Percentiles rank a stretch among this genome's conserved stretches.
phyloP scores from a whole-genome alignment of 1,284 basidiomycete species.

The Cystobasidium slooffiae region DNA sequence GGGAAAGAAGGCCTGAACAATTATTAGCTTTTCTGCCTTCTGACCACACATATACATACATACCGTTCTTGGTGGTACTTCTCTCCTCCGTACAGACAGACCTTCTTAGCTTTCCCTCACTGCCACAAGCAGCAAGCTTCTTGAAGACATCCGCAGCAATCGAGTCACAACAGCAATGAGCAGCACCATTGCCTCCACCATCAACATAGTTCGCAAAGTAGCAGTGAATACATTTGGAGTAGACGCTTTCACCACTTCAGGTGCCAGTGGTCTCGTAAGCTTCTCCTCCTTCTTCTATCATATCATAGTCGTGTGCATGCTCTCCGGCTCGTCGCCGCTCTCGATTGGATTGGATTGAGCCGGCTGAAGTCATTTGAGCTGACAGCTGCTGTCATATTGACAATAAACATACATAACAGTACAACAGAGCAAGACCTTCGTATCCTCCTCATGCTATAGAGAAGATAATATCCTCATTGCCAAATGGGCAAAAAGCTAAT shows the following conservation, averaged over 20 bases:
- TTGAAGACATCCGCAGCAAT: not conserved
- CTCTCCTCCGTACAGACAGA: too few species aligned
- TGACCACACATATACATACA: too few species aligned
- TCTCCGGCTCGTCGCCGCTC: not conserved
- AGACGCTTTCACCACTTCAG: conserved; percentile 31
- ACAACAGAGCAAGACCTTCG: conserved; percentile 58
- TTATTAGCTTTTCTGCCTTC: too few species aligned
- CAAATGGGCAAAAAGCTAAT: conserved; percentile 9
- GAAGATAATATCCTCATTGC: conserved; percentile 53
- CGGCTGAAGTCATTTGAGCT: too few species aligned
- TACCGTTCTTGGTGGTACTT: too few species aligned
- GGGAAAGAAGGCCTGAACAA: too few species aligned
- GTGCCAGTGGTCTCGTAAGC: conserved; percentile 38
- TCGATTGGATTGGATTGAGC: too few species aligned
- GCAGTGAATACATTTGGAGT: conserved; percentile 40
- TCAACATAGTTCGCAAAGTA: conserved; percentile 11
- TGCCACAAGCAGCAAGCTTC: not conserved
- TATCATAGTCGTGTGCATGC: not conserved
- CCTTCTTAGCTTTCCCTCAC: too few species aligned
- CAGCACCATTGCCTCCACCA: not conserved
- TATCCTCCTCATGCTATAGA: conserved; percentile 57
- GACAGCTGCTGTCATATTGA: too few species aligned
- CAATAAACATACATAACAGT: conserved; percentile 39
- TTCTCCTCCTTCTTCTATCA: not conserved
- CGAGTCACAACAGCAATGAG: not conserved